phyloP scores from a whole-genome alignment of 805 yeast genomes.

The Barnettozyma wickerhamii region DNA sequence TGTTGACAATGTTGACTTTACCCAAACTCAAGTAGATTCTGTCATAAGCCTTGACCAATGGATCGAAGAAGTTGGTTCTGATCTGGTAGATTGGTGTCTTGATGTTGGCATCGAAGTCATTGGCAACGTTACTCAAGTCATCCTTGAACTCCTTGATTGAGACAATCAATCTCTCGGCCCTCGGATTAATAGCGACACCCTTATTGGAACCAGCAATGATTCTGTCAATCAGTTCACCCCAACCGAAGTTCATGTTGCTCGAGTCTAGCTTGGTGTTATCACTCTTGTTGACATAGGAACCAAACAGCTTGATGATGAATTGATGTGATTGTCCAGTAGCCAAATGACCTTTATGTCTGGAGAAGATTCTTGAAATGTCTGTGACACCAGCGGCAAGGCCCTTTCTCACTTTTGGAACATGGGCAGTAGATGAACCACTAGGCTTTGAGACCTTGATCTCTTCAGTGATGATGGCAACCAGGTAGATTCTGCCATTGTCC shows the following conservation, averaged over 20 bases:
- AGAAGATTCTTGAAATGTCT: slow-evolving; percentile 75
- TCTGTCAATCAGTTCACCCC: slow-evolving; percentile 84
- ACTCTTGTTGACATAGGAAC: slow-evolving; percentile 51
- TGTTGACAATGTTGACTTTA: slow-evolving; percentile 33
- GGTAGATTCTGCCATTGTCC: slow-evolving; percentile 59
- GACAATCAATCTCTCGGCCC: slow-evolving; percentile 67
- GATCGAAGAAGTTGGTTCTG: slow-evolving; percentile 60
- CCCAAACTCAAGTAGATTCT: slow-evolving; percentile 57
- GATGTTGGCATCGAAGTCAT: slow-evolving; percentile 32
- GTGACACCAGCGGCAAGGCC: slow-evolving; percentile 89
- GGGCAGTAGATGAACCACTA: slow-evolving; percentile 22
- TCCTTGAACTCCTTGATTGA: slow-evolving; percentile 70
- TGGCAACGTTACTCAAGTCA: slow-evolving; percentile 30
- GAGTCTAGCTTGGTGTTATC: slow-evolving; percentile 33
- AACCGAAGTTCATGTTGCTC: slow-evolving; percentile 56
- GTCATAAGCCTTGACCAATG: slow-evolving; percentile 55
- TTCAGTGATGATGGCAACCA: slow-evolving; percentile 75
- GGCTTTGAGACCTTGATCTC: slow-evolving; percentile 43
- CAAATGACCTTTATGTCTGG: slow-evolving; percentile 56
- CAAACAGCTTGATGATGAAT: slow-evolving; percentile 65
- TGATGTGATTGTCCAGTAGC: slow-evolving; percentile 63
- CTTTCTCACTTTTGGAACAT: slow-evolving; percentile 43
- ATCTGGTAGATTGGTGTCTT: slow-evolving; percentile 59
- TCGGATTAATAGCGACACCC: slow-evolving; percentile 77
- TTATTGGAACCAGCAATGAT: slow-evolving; percentile 69